Percentiles rank a stretch among this genome's conserved stretches.
These are phyloP conservation scores for Mercurialis annua DNA, from an alignment of 345 rosid genomes.

Conservation along the genomic window DNA sequence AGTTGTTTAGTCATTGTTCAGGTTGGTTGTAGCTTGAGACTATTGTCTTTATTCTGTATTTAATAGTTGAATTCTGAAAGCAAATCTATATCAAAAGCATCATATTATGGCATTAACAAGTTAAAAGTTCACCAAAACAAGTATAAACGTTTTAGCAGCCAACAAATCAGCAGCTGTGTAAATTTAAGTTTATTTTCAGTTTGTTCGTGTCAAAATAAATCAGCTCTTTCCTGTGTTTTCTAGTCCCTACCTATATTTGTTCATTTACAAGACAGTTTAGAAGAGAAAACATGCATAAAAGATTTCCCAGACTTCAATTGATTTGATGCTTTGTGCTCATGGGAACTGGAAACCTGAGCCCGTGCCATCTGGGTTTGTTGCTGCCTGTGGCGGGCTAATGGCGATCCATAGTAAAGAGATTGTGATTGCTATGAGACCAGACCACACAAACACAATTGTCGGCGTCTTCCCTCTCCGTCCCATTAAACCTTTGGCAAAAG, in stretches of 20 bases:
- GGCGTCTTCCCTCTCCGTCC: conserved; percentile 95
- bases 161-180: no score
- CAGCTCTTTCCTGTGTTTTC: background rate
- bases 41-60: background rate
- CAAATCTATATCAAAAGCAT: no score
- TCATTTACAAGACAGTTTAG: background rate
- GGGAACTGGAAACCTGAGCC: conserved; percentile 67
- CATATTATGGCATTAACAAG: no score
- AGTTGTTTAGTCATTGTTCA: conserved; percentile 4
- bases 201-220: no score
- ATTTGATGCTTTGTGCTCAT: conserved; percentile 16
- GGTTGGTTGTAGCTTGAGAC: background rate
- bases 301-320: background rate
- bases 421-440: conserved; percentile 86
- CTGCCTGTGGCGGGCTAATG: conserved; percentile 44
- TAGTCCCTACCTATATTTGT: background rate
- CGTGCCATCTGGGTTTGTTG: conserved; percentile 20
- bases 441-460: conserved; percentile 87
- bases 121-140: no score
- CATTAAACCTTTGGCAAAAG: conserved; percentile 94
- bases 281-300: background rate
- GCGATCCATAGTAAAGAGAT: conserved; percentile 80
- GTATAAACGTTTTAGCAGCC: no score
- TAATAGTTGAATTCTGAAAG: no score
- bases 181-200: no score